Percentiles rank a stretch among this genome's conserved stretches.
Conservation (phyloP, 441 rosid genomes). For the Mallotus japonicus region DNA sequence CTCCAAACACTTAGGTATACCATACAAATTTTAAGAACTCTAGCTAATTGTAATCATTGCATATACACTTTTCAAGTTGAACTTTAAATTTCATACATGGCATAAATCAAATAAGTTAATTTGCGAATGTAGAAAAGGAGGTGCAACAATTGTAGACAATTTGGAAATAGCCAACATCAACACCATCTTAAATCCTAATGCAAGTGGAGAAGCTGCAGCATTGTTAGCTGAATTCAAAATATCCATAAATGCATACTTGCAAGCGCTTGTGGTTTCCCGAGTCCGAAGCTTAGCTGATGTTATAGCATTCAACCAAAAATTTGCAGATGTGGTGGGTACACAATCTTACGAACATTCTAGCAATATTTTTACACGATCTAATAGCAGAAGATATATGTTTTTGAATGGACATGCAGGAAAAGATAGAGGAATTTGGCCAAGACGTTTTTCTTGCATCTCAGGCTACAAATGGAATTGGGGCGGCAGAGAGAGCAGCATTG, state of each 20-base stretch:
- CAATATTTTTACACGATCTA: too few species aligned
- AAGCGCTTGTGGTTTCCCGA: constrained; percentile 33
- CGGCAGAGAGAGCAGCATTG: constrained; percentile 24
- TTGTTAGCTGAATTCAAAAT: constrained; percentile 59
- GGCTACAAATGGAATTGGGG: constrained; percentile 33
- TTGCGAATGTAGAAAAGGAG: constrained; percentile 37
- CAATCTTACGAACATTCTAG: too few species aligned
- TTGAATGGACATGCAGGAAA: constrained; percentile 28
- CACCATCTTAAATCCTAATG: constrained; percentile 13
- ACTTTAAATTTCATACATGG: background rate
- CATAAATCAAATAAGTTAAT: background rate
- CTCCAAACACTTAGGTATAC: constrained; percentile 46
- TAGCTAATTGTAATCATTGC: too few species aligned
- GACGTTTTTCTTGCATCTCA: constrained; percentile 24
- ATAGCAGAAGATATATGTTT: background rate
- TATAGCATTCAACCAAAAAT: constrained; percentile 40
- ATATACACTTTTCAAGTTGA: background rate
- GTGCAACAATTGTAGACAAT: constrained; percentile 51
- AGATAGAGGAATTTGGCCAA: constrained; percentile 31
- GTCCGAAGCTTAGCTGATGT: constrained; percentile 40
- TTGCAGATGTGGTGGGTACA: constrained; percentile 26
- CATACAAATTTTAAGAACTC: background rate
- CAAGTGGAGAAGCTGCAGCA: constrained; percentile 48
- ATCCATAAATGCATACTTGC: constrained; percentile 40
- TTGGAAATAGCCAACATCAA: constrained; percentile 44